Evolutionary conservation across 768 basidiomycete species (phyloP).

Genomic region (Leucosporidium scottii): DNA sequence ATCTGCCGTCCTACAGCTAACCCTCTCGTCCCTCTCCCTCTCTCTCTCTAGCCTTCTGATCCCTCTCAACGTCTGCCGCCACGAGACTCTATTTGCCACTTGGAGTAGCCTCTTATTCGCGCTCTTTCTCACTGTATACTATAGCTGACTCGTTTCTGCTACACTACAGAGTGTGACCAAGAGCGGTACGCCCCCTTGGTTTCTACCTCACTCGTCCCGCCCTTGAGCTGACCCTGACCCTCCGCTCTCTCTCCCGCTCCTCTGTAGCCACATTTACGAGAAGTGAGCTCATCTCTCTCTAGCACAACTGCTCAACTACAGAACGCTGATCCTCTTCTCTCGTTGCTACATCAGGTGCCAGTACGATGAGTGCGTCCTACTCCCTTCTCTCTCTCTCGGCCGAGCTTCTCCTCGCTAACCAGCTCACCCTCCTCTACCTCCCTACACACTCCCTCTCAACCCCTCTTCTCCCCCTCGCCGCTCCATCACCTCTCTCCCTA

Average conservation of each 20-base stretch:
- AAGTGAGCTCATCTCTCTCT: conserved; percentile 24
- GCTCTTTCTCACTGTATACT: background rate
- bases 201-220: background rate
- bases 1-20: too few relatives aligned
- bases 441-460: background rate
- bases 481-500: background rate
- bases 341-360: conserved; percentile 32
- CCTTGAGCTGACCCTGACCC: too few relatives aligned
- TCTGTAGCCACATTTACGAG: conserved; percentile 35
- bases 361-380: conserved; percentile 35
- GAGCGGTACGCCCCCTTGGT: conserved; percentile 29
- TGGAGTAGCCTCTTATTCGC: conserved; percentile 32
- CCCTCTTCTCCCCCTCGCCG: background rate
- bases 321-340: background rate
- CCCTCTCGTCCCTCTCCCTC: too few relatives aligned
- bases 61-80: conserved; percentile 38
- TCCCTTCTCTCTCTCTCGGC: background rate
- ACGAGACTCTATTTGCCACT: conserved; percentile 35
- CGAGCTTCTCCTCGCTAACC: background rate
- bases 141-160: background rate
- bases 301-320: background rate
- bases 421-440: too few relatives aligned
- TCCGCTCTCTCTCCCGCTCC: background rate
- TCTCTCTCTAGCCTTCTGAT: conserved; percentile 23
- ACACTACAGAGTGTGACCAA: conserved; percentile 35